These are phyloP conservation scores for Rhizopogon roseolus DNA, from an alignment of 768 basidiomycete species.

Conservation along the genomic window DNA sequence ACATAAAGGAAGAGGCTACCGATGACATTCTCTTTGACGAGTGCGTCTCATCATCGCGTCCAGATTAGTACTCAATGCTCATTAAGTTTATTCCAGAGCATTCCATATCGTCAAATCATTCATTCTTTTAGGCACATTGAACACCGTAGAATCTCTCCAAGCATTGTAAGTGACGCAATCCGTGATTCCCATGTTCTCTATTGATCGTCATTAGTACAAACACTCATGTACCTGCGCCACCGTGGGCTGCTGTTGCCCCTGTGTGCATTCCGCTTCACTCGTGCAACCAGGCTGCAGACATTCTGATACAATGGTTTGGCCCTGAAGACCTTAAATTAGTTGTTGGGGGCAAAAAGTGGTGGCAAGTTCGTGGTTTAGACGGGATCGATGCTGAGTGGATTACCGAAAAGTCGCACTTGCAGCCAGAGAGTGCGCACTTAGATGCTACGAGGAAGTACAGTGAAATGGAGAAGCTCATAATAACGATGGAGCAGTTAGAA, in stretches of 20 bases:
- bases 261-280: constrained; percentile 51
- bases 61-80: background rate
- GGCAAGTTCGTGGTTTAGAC: constrained; percentile 72
- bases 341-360: constrained; percentile 78
- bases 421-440: constrained; percentile 8
- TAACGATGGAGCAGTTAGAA: constrained; percentile 50
- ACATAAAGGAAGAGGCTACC: constrained; percentile 37
- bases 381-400: constrained; percentile 68
- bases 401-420: constrained; percentile 44
- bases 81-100: constrained; percentile 33
- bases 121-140: constrained; percentile 56
- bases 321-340: constrained; percentile 62
- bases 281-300: constrained; percentile 60
- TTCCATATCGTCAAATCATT: constrained; percentile 74
- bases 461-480: constrained; percentile 34
- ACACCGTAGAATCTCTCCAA: constrained; percentile 71
- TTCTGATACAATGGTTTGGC: constrained; percentile 68
- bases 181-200: background rate
- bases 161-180: constrained; percentile 39
- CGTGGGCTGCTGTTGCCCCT: constrained; percentile 57
- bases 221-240: constrained; percentile 64
- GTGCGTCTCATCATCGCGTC: constrained; percentile 27
- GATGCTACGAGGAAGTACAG: constrained; percentile 28
- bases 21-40: constrained; percentile 69
- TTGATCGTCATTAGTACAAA: constrained; percentile 41